Conservation (phyloP, 257 asterid species). For the Solanum infundibuliforme region DNA sequence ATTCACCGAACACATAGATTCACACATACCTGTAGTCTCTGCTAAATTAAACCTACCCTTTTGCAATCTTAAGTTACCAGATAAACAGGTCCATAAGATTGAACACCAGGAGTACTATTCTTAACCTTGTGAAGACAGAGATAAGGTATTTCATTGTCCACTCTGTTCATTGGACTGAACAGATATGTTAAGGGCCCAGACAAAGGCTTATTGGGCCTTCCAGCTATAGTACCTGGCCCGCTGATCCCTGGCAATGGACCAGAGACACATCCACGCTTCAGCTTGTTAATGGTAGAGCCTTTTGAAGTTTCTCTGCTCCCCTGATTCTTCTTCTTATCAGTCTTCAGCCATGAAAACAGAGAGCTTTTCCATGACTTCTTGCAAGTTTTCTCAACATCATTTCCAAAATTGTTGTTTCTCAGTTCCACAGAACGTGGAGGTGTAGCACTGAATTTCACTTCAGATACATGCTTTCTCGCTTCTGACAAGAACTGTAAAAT, state of each 20-base stretch:
- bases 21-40: background rate
- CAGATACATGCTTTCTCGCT: constrained; percentile 31
- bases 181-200: constrained; percentile 51
- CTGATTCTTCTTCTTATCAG: constrained; percentile 31
- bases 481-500: constrained; percentile 52
- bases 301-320: constrained; percentile 4
- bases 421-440: background rate
- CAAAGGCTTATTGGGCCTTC: constrained; percentile 20
- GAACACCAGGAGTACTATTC: constrained; percentile 19
- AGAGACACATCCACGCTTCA: constrained; percentile 29
- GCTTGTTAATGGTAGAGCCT: constrained; percentile 8
- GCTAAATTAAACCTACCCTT: background rate
- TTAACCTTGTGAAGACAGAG: constrained; percentile 38
- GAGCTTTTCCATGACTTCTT: constrained; percentile 64
- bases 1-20: background rate
- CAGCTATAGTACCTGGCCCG: background rate
- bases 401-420: constrained; percentile 13
- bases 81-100: constrained; percentile 66
- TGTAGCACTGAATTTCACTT: constrained; percentile 5
- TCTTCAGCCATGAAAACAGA: constrained; percentile 53
- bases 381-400: constrained; percentile 17
- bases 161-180: constrained; percentile 19
- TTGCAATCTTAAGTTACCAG: constrained; percentile 42
- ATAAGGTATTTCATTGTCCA: constrained; percentile 44
- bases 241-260: constrained; percentile 31